These are phyloP conservation scores for Iris macrosiphon DNA, from an alignment of 106 monocot genomes.

Conservation along the genomic window DNA sequence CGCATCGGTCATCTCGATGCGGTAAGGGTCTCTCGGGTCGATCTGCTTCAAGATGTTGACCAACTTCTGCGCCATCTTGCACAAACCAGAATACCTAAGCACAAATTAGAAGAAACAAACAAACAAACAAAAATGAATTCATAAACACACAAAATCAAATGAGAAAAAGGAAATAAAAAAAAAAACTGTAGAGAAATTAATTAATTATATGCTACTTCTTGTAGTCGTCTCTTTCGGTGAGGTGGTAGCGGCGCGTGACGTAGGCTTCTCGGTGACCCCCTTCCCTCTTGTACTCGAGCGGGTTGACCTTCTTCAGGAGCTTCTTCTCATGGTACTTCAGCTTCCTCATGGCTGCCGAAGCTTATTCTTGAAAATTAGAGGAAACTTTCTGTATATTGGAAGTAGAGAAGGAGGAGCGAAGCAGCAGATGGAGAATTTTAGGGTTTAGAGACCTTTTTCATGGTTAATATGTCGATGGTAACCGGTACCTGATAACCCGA, in stretches of 20 bases:
- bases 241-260: constrained; percentile 55
- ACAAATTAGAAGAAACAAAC: neutral
- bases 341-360: constrained; percentile 97
- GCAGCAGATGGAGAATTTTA: no score
- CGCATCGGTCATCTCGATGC: constrained; percentile 82
- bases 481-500: no score
- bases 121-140: neutral
- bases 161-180: neutral
- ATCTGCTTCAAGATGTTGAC: constrained; percentile 71
- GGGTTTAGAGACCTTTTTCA: no score
- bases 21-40: constrained; percentile 72
- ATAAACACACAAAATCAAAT: neutral
- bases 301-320: constrained; percentile 85
- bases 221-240: constrained; percentile 84
- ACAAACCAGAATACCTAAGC: constrained; percentile 71
- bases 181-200: constrained; percentile 1
- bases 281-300: constrained; percentile 76
- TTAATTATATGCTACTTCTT: no score
- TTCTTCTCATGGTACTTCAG: constrained; percentile 93
- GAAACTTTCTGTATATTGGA: no score
- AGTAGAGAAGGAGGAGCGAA: no score
- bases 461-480: no score
- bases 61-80: constrained; percentile 81
- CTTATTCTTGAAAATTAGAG: no score
- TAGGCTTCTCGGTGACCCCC: constrained; percentile 65